These are phyloP conservation scores for Pulicaria dysenterica DNA, from an alignment of 129 eudicot species.

Conservation along the genomic window DNA sequence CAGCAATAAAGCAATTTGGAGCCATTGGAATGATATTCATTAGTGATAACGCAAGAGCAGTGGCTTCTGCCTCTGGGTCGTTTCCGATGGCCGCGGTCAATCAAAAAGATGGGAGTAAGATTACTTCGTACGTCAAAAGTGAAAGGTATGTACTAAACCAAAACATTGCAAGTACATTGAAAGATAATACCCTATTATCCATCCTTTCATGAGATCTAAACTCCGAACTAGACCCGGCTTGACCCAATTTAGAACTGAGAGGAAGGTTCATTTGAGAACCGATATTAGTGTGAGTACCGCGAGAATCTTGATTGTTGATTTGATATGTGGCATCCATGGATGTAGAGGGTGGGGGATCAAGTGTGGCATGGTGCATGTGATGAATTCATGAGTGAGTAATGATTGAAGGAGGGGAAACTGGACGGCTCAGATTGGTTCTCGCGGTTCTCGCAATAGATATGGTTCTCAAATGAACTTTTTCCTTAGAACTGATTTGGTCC, in stretches of 20 bases:
- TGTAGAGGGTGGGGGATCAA: too few species aligned
- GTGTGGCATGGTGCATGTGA: too few species aligned
- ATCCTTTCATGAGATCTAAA: not conserved
- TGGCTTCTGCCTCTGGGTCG: conserved; percentile 44
- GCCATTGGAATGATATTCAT: conserved; percentile 59
- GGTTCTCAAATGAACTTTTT: too few species aligned
- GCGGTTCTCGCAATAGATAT: too few species aligned
- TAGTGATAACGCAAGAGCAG: conserved; percentile 43
- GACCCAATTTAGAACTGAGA: not conserved
- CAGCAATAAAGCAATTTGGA: conserved; percentile 37
- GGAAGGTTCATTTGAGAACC: too few species aligned
- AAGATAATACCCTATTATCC: not conserved
- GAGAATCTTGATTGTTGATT: too few species aligned
- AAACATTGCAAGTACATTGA: not conserved
- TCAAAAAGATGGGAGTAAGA: conserved; percentile 45
- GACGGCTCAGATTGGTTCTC: too few species aligned
- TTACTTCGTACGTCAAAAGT: conserved; percentile 53
- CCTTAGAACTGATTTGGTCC: too few species aligned
- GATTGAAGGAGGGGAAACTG: too few species aligned
- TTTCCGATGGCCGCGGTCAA: conserved; percentile 48
- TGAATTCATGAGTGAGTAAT: too few species aligned
- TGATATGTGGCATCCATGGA: too few species aligned
- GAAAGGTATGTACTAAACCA: conserved; percentile 44
- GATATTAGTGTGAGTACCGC: too few species aligned
- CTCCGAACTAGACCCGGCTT: not conserved